These are phyloP conservation scores for Amauroascus verrucosus DNA, from an alignment of 2,329 filamentous ascomycete species.

Conservation along the genomic window DNA sequence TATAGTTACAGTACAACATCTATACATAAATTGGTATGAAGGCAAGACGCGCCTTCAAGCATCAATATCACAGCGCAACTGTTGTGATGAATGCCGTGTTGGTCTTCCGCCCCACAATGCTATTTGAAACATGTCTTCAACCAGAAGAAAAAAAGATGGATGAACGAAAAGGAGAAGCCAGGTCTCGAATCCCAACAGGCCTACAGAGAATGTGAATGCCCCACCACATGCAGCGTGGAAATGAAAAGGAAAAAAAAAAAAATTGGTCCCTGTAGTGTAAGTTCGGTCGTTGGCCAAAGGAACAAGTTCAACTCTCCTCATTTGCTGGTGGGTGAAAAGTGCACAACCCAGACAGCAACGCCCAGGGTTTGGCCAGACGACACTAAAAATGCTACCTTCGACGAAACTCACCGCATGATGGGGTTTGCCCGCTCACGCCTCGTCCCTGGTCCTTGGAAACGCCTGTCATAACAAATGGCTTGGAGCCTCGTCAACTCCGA, in stretches of 20 bases:
- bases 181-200: not conserved
- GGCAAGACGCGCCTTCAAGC: not conserved
- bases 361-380: not conserved
- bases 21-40: not conserved
- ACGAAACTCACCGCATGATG: constrained; percentile 5
- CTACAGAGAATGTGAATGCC: not conserved
- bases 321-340: no score
- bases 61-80: no score
- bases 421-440: not conserved
- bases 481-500: not conserved
- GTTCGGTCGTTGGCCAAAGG: no score
- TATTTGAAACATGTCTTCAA: constrained; percentile 1
- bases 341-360: no score
- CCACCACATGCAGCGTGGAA: not conserved
- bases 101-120: not conserved
- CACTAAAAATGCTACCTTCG: not conserved
- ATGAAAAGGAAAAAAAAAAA: not conserved
- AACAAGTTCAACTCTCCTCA: no score
- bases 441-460: constrained; percentile 4
- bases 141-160: no score
- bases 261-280: not conserved
- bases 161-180: not conserved
- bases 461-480: not conserved
- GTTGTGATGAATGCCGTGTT: not conserved
- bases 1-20: no score